Base-by-base conservation (phyloP, 495 filamentous ascomycete species). In the Daldinia concentrica region DNA sequence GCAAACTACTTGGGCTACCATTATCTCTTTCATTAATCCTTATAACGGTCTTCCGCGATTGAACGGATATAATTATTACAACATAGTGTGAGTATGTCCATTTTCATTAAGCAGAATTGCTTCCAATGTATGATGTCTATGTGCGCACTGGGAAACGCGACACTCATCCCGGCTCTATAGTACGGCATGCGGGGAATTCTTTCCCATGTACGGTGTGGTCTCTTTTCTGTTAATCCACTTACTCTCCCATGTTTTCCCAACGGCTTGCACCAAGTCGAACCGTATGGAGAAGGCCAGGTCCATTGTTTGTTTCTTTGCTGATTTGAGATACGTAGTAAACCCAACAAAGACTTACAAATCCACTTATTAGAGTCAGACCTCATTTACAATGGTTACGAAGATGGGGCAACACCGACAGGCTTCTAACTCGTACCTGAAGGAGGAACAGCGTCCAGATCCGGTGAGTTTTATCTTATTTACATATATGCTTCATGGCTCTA, bases 401-500 rank as follows among this genome's bases (percentile, higher is more conserved):
- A 77, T 77, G 76, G 70, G 68, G 12, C 75, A 75, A 70, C 75
- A 77, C 66, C 62, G 76, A 63, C 76, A 77, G 61, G 71, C 62
- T 61, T 68, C 76, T 43, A 77, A 73, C 58, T 43, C 68, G 11
- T 76, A 77, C 43, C 58, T 74, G 30, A 77, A 77, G 52, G 76
- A 77, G 58, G 76, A 77, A 24, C 70, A 69, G 24, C 74, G 60
- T 68, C 37, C 59, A 37, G 76, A 77, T 43, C 52, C 71, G 56
- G 76, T 77, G 50, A 77, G 76, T 76, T 56, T 60, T 56, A 29
- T 66, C 64, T 68, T n/a, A 65, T 66, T 51, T 32, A 57, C 15
- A 30, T 22, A 15, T 36, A 36, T 12, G 32, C 34, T 34, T 71
- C 32, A 32, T 29, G 17, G 11, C 29, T 68, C 41, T 69, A 65